Percentiles rank a stretch among this genome's conserved stretches.
phyloP scores from a whole-genome alignment of 2,329 filamentous ascomycete genomes.

The Aaosphaeria arxii region DNA sequence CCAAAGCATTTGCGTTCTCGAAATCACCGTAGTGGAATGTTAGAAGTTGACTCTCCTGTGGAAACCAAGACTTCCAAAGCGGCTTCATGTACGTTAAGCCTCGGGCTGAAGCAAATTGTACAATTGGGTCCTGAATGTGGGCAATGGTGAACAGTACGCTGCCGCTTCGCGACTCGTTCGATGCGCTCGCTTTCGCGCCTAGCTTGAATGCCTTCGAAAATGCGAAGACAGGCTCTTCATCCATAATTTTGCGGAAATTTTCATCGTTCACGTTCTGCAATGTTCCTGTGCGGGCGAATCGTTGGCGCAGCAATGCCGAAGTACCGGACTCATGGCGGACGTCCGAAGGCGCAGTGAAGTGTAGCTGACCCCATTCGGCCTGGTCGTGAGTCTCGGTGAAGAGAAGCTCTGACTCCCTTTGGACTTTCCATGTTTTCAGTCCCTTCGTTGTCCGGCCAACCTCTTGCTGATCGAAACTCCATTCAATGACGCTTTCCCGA shows the following conservation, averaged over 20 bases:
- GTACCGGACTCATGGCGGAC: slow-evolving; percentile 69
- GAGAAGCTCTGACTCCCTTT: slow-evolving; percentile 60
- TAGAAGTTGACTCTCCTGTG: slow-evolving; percentile 60
- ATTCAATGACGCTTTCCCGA: slow-evolving; percentile 64
- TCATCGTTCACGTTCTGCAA: slow-evolving; percentile 65
- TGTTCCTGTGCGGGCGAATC: slow-evolving; percentile 66
- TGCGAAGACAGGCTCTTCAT: slow-evolving; percentile 78
- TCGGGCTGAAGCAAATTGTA: slow-evolving; percentile 73
- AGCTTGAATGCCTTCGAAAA: slow-evolving; percentile 50
- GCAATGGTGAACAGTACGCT: slow-evolving; percentile 73
- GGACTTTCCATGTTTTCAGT: slow-evolving; percentile 67
- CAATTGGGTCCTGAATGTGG: slow-evolving; percentile 73
- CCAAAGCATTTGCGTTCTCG: slow-evolving; percentile 59
- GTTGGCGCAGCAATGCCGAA: slow-evolving; percentile 62
- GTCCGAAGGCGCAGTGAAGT: slow-evolving; percentile 70
- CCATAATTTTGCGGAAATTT: slow-evolving; percentile 68
- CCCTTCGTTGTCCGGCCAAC: slow-evolving; percentile 33
- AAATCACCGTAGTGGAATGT: slow-evolving; percentile 77
- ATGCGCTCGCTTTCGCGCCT: slow-evolving; percentile 9
- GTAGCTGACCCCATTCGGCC: slow-evolving; percentile 78
- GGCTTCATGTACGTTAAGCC: slow-evolving; percentile 77
- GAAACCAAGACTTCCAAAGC: slow-evolving; percentile 75
- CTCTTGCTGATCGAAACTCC: slow-evolving; percentile 56
- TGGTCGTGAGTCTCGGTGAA: slow-evolving; percentile 71
- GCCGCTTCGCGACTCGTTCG: slow-evolving; percentile 8